A percentile compares a stretch with the other conserved stretches of the same genome.
phyloP scores from a whole-genome alignment of 768 basidiomycete genomes.

The Lactarius hatsudake region DNA sequence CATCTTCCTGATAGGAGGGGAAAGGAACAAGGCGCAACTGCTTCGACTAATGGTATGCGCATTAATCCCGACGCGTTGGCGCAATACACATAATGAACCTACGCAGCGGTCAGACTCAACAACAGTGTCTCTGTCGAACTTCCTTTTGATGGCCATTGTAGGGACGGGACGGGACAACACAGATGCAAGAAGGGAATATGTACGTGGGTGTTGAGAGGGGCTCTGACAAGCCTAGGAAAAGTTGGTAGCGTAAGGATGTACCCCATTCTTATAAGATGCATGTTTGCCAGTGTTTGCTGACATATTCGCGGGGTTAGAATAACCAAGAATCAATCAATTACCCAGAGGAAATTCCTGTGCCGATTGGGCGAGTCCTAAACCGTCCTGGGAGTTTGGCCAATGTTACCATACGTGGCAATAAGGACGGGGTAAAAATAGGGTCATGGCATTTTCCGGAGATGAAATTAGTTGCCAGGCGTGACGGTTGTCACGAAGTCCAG shows the following conservation, averaged over 20 bases:
- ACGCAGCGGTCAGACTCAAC: slow-evolving; percentile 45
- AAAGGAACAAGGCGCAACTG: slow-evolving; percentile 75
- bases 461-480: slow-evolving; percentile 15
- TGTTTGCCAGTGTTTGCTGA: slow-evolving; percentile 27
- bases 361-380: slow-evolving; percentile 27
- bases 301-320: slow-evolving; percentile 24
- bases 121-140: slow-evolving; percentile 59
- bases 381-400: not conserved
- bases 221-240: slow-evolving; percentile 29
- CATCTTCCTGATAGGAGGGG: slow-evolving; percentile 54
- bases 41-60: slow-evolving; percentile 42
- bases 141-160: slow-evolving; percentile 73
- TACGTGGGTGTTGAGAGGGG: slow-evolving; percentile 25
- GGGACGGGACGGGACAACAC: slow-evolving; percentile 22
- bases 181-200: slow-evolving; percentile 9
- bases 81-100: slow-evolving; percentile 20
- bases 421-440: slow-evolving; percentile 9
- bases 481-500: slow-evolving; percentile 18
- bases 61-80: slow-evolving; percentile 20
- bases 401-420: not conserved
- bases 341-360: slow-evolving; percentile 10
- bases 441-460: slow-evolving; percentile 9
- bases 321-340: slow-evolving; percentile 22
- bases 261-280: slow-evolving; percentile 25
- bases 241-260: slow-evolving; percentile 20